phyloP scores from a whole-genome alignment of 2,329 filamentous ascomycete genomes.

The Laburnicola sp. region DNA sequence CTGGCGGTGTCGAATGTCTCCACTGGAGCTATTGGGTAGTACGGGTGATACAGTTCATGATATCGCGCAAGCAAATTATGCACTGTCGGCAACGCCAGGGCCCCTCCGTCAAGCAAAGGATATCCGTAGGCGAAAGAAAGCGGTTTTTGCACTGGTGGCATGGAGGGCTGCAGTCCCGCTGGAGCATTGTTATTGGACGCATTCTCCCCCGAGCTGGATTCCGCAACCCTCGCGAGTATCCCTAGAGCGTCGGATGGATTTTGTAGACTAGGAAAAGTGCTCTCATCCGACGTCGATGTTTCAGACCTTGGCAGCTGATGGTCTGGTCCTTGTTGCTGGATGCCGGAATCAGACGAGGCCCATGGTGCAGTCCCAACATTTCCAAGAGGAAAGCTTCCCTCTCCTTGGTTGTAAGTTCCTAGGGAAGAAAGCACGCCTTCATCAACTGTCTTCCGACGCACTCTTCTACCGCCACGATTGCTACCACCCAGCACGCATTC shows the following conservation, averaged over 20 bases:
- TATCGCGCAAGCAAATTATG: constrained; percentile 61
- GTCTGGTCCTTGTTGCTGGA: constrained; percentile 24
- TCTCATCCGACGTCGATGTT: constrained; percentile 39
- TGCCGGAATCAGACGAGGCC: constrained; percentile 25
- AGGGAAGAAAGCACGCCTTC: constrained; percentile 27
- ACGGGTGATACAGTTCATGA: constrained; percentile 68
- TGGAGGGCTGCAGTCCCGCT: constrained; percentile 9
- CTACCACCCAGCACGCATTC: constrained; percentile 63
- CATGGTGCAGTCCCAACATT: constrained; percentile 43
- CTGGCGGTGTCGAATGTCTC: constrained; percentile 60
- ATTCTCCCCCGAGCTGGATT: constrained; percentile 38
- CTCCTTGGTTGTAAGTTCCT: constrained; percentile 36
- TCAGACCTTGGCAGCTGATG: constrained; percentile 32
- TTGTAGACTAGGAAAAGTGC: constrained; percentile 50
- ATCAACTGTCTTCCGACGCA: constrained; percentile 55
- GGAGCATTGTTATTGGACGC: constrained; percentile 24
- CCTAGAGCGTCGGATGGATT: constrained; percentile 55
- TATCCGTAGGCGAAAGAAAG: constrained; percentile 49
- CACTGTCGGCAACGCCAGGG: constrained; percentile 51
- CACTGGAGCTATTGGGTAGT: constrained; percentile 68
- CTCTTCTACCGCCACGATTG: constrained; percentile 61
- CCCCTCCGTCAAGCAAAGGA: constrained; percentile 47
- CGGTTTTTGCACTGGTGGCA: constrained; percentile 20
- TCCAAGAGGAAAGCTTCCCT: constrained; percentile 41
- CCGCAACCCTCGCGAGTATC: constrained; percentile 53